Conservation (phyloP, 495 filamentous ascomycete genomes). For the Tetracladium setigerum region DNA sequence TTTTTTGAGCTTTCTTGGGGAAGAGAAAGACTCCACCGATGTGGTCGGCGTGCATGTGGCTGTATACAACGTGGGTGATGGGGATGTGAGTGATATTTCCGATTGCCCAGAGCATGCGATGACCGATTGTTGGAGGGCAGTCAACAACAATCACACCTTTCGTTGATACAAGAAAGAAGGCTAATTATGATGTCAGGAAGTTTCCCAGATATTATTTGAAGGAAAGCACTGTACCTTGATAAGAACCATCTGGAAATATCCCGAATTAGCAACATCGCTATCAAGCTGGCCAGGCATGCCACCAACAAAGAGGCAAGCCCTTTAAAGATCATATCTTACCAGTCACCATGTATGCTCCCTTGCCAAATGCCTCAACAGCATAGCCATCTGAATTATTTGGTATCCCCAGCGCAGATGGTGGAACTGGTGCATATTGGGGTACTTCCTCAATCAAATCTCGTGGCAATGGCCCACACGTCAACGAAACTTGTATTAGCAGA, state of each 20-base stretch:
- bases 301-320: too few species aligned
- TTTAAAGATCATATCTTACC: constrained; percentile 11
- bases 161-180: constrained; percentile 27
- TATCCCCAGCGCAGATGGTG: too few species aligned
- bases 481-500: too few species aligned
- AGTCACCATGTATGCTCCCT: constrained; percentile 33
- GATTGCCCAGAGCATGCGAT: constrained; percentile 28
- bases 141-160: constrained; percentile 34
- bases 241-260: background rate
- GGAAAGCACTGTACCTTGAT: constrained; percentile 16
- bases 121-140: constrained; percentile 31
- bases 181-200: constrained; percentile 9
- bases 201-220: background rate
- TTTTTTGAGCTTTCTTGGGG: constrained; percentile 18
- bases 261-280: too few species aligned
- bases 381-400: constrained; percentile 21
- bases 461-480: too few species aligned
- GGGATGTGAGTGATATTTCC: constrained; percentile 26
- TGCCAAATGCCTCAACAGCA: constrained; percentile 24
- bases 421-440: too few species aligned
- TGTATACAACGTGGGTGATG: constrained; percentile 32
- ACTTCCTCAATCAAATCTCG: too few species aligned
- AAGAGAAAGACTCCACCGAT: constrained; percentile 28
- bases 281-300: too few species aligned
- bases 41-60: constrained; percentile 34